These are phyloP conservation scores for Kwoniella shivajii DNA, from an alignment of 1,284 basidiomycete species.

Conservation along the genomic window DNA sequence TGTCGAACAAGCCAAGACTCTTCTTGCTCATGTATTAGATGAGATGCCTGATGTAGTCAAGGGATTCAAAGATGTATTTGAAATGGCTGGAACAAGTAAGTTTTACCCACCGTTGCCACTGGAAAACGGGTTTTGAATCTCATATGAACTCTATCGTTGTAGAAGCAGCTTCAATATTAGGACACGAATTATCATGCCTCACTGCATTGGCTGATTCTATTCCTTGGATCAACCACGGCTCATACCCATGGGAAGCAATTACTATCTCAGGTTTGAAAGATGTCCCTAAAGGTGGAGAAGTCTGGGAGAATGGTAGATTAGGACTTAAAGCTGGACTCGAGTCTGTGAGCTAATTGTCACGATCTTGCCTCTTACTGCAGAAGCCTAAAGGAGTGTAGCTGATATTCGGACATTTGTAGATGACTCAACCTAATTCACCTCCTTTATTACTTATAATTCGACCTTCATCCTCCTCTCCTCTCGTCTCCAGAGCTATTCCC, in stretches of 20 bases:
- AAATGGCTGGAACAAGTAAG: slow-evolving; percentile 44
- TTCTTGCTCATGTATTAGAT: slow-evolving; percentile 37
- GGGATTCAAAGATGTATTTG: slow-evolving; percentile 41
- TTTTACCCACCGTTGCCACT: background rate
- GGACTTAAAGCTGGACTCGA: slow-evolving; percentile 47
- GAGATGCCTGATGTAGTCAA: slow-evolving; percentile 36
- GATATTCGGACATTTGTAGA: slow-evolving; percentile 24
- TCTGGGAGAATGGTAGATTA: slow-evolving; percentile 43
- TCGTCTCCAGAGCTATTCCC: slow-evolving; percentile 14
- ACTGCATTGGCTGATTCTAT: slow-evolving; percentile 47
- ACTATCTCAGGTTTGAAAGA: slow-evolving; percentile 41
- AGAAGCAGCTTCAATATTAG: slow-evolving; percentile 46
- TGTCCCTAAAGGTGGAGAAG: slow-evolving; percentile 30
- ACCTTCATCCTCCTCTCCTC: slow-evolving; percentile 6
- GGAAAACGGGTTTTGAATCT: background rate
- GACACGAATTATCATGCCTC: slow-evolving; percentile 47
- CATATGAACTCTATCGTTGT: background rate
- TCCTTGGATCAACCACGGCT: slow-evolving; percentile 32
- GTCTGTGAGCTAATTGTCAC: slow-evolving; percentile 28
- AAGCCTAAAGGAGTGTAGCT: background rate
- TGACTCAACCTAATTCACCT: slow-evolving; percentile 46
- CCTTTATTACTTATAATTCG: slow-evolving; percentile 49
- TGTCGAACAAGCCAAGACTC: slow-evolving; percentile 37
- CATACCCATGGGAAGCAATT: slow-evolving; percentile 48
- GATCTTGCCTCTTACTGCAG: background rate